A percentile compares a stretch with the other conserved stretches of the same genome.
Conservation (phyloP, 208 protist species). For the Phytomonas francai region DNA sequence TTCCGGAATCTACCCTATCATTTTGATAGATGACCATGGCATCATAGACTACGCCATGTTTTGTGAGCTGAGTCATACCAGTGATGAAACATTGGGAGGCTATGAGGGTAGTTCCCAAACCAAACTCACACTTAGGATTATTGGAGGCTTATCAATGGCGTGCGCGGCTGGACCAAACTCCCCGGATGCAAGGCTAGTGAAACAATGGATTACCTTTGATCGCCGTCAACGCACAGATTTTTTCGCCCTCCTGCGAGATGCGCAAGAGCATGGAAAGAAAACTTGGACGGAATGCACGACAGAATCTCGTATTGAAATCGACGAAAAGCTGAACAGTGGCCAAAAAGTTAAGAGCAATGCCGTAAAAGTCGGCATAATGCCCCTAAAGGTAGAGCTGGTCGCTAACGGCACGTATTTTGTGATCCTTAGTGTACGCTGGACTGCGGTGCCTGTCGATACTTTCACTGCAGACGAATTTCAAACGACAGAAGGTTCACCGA, state of each 20-base stretch:
- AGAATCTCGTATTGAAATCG: neutral
- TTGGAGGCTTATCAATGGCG: slow-evolving; percentile 27
- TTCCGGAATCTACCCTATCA: slow-evolving; percentile 20
- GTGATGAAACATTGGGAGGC: neutral
- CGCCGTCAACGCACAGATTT: slow-evolving; percentile 49
- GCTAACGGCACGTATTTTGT: slow-evolving; percentile 37
- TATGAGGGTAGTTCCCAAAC: neutral
- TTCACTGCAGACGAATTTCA: neutral
- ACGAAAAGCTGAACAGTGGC: neutral
- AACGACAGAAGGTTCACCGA: neutral
- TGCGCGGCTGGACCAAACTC: slow-evolving; percentile 11
- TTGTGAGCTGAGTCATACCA: slow-evolving; percentile 5
- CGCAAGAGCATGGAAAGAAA: slow-evolving; percentile 9
- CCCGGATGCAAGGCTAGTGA: slow-evolving; percentile 27
- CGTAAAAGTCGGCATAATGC: slow-evolving; percentile 23
- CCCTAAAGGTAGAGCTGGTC: slow-evolving; percentile 26
- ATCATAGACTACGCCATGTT: slow-evolving; percentile 61
- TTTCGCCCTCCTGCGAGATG: slow-evolving; percentile 44
- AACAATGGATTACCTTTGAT: slow-evolving; percentile 49
- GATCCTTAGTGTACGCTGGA: slow-evolving; percentile 25
- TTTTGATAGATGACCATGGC: slow-evolving; percentile 42
- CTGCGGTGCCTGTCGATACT: neutral
- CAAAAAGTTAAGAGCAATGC: neutral
- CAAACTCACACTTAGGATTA: slow-evolving; percentile 33
- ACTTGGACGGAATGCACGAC: neutral